A percentile compares a stretch with the other conserved stretches of the same genome.
These are phyloP conservation scores for Myxozyma geophila DNA, from an alignment of 805 yeast species.

Conservation along the genomic window DNA sequence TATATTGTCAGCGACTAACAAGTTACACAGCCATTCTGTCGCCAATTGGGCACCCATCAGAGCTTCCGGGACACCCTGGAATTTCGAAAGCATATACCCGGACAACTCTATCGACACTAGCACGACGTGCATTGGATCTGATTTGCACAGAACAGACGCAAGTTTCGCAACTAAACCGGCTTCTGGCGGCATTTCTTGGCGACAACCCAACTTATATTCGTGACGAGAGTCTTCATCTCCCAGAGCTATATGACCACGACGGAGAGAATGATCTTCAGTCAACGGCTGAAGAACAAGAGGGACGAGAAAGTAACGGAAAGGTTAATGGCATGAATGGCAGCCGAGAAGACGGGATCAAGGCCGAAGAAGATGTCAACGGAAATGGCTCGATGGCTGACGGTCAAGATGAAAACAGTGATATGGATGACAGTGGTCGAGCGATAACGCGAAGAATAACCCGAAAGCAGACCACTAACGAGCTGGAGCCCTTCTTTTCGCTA, in stretches of 20 bases:
- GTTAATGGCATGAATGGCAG: neutral
- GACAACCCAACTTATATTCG: constrained; percentile 76
- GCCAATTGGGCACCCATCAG: constrained; percentile 82
- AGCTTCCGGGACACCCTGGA: constrained; percentile 71
- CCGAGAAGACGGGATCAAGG: neutral
- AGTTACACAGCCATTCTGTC: constrained; percentile 56
- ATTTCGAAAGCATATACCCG: constrained; percentile 67
- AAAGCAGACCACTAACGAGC: constrained; percentile 44
- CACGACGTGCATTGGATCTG: constrained; percentile 72
- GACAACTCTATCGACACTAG: constrained; percentile 60
- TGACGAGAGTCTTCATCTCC: constrained; percentile 67
- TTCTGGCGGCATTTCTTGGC: constrained; percentile 81
- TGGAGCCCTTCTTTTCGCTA: constrained; percentile 68
- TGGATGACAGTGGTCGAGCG: constrained; percentile 27
- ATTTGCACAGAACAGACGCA: constrained; percentile 82
- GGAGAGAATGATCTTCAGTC: constrained; percentile 40
- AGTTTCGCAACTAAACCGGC: constrained; percentile 68
- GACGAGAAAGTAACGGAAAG: neutral
- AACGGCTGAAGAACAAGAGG: constrained; percentile 18
- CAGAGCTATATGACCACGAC: constrained; percentile 65
- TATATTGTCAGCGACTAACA: constrained; percentile 22
- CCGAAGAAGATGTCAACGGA: constrained; percentile 17
- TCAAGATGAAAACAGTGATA: constrained; percentile 14
- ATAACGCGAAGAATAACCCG: constrained; percentile 41
- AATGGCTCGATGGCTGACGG: constrained; percentile 29